phyloP scores from a whole-genome alignment of 139 green algal genomes.

The Picochlorum sp. region DNA sequence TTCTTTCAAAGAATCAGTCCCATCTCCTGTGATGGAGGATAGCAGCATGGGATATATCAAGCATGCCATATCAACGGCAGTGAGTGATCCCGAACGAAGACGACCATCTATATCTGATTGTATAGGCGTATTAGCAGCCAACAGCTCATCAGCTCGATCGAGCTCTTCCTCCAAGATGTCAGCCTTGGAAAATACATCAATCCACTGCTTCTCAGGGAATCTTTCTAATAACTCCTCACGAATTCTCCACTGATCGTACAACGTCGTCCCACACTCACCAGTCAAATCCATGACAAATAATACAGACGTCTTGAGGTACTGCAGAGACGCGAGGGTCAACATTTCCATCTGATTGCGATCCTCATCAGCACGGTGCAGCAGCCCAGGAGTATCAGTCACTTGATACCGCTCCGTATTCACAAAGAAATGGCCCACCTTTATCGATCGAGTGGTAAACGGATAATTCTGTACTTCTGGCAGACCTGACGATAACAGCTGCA shows the following conservation, averaged over 20 bases:
- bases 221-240: slow-evolving; percentile 44
- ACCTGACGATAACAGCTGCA: slow-evolving; percentile 74
- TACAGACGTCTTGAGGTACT: slow-evolving; percentile 73
- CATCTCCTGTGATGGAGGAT: slow-evolving; percentile 57
- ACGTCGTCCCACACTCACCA: slow-evolving; percentile 77
- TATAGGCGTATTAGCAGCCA: neutral
- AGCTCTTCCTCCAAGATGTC: slow-evolving; percentile 67
- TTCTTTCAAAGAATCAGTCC: slow-evolving; percentile 52
- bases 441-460: slow-evolving; percentile 92
- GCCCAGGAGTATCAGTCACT: slow-evolving; percentile 92
- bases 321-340: slow-evolving; percentile 83
- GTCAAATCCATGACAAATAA: slow-evolving; percentile 90
- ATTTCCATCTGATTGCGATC: slow-evolving; percentile 93
- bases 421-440: slow-evolving; percentile 98
- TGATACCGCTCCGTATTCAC: slow-evolving; percentile 70
- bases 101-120: neutral
- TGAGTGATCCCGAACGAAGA: neutral
- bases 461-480: slow-evolving; percentile 91
- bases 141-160: slow-evolving; percentile 3
- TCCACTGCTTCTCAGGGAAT: slow-evolving; percentile 75
- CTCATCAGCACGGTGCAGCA: slow-evolving; percentile 66
- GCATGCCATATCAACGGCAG: slow-evolving; percentile 25
- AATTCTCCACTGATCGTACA: slow-evolving; percentile 67
- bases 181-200: slow-evolving; percentile 90
- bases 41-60: slow-evolving; percentile 44